phyloP scores from a whole-genome alignment of 2,329 filamentous ascomycete genomes.

The Nemania bipapillata region DNA sequence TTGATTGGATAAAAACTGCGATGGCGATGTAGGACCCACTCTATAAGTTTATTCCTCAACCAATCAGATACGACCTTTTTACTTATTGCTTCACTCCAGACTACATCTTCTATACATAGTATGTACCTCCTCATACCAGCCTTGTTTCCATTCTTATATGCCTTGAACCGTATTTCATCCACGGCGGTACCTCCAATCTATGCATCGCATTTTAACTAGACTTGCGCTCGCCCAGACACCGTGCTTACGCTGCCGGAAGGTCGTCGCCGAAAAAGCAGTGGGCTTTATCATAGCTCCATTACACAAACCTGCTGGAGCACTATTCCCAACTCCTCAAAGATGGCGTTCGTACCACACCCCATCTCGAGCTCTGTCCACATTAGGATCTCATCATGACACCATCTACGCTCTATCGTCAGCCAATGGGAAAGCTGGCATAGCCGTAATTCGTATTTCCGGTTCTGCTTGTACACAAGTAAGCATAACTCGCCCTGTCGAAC shows the following conservation, averaged over 20 bases:
- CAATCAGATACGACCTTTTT: constrained; percentile 32
- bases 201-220: constrained; percentile 45
- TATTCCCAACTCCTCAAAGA: constrained; percentile 14
- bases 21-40: neutral
- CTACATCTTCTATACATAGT: neutral
- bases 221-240: constrained; percentile 40
- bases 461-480: constrained; percentile 67
- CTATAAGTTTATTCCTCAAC: neutral
- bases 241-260: constrained; percentile 24
- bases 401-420: constrained; percentile 95
- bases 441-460: constrained; percentile 87
- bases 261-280: constrained; percentile 16
- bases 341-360: constrained; percentile 23
- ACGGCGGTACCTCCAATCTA: constrained; percentile 31
- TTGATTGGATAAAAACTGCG: constrained; percentile 19
- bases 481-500: constrained; percentile 7
- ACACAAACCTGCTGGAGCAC: constrained; percentile 1
- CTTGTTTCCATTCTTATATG: constrained; percentile 1
- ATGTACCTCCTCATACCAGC: neutral
- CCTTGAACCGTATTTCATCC: neutral
- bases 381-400: constrained; percentile 63
- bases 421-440: constrained; percentile 86
- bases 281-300: constrained; percentile 9
- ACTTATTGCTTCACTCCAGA: neutral
- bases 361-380: constrained; percentile 11